phyloP scores from a whole-genome alignment of 805 yeast species.

The Candida succiphila region DNA sequence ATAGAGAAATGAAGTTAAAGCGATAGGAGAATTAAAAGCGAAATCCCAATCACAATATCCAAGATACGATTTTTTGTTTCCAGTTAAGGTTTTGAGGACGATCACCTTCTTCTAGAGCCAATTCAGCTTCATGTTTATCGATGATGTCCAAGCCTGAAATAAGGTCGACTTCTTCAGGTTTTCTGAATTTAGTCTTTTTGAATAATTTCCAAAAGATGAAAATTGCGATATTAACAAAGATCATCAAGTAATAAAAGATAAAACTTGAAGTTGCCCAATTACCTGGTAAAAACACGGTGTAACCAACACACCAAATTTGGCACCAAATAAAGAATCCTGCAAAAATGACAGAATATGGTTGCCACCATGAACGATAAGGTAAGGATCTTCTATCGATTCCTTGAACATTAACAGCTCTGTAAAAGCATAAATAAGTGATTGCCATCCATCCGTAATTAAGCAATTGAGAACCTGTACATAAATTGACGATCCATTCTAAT shows the following conservation, averaged over 20 bases:
- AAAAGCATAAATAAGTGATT: constrained; percentile 32
- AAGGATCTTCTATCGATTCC: constrained; percentile 26
- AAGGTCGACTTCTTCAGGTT: constrained; percentile 27
- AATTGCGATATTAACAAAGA: constrained; percentile 28
- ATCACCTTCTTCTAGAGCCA: not conserved
- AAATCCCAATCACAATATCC: no score
- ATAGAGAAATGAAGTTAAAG: no score
- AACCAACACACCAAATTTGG: constrained; percentile 26
- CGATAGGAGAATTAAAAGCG: no score
- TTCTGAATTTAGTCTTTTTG: constrained; percentile 25
- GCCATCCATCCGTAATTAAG: constrained; percentile 37
- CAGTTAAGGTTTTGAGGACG: no score
- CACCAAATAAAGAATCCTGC: constrained; percentile 17
- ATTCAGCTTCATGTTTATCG: constrained; percentile 25
- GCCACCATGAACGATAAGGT: constrained; percentile 33
- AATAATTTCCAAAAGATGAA: constrained; percentile 26
- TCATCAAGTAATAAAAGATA: constrained; percentile 31
- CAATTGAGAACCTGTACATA: constrained; percentile 37
- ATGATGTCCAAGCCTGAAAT: constrained; percentile 28
- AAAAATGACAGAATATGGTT: constrained; percentile 26
- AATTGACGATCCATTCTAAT: constrained; percentile 34
- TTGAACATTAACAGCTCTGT: constrained; percentile 29
- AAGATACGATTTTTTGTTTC: no score
- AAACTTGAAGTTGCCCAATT: constrained; percentile 26
- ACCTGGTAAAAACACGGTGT: constrained; percentile 31